Base-by-base conservation (phyloP, 1,284 basidiomycete species). In the Ceratobasidium sp. region DNA sequence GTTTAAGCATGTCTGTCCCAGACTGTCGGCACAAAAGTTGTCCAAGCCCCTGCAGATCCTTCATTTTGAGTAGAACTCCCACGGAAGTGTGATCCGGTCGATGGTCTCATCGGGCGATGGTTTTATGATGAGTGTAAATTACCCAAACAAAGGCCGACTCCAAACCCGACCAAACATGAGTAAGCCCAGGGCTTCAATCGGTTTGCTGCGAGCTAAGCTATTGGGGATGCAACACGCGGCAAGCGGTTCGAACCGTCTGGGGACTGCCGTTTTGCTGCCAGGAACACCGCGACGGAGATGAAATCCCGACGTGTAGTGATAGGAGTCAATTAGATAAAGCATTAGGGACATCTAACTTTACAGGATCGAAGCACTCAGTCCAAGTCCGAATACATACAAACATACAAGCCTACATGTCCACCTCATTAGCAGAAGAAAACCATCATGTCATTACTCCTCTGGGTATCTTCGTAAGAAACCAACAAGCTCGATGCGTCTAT, bases 121-220 rank as follows among this genome's bases (percentile, higher is more conserved):
- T 11, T 7, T 33, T 14, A n/a, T n/a, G 19, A 42, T 42, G 33
- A 21, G n/a, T n/a, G n/a, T n/a, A n/a, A 25, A 14, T 13, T 6
- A 30, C 9, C 41, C 47, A 62, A 62, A 62, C 59, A 62, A 62
- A 62, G 30, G n/a, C 59, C 59, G 59, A 62, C 33, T 36, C 25
- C 39, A 27, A 47, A 33, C 29, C 47, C 23, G 30, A 16, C 57
- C 58, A 62, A 50, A 62, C 25, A 62, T 6, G 25, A 8, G 6
- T 21, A 50, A 36, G 33, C 33, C 33, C 19, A 16, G 42, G 42
- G 19, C 6, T 46, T 19, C 5, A 27, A 58, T 58, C 56, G 56
- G 56, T n/a, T n/a, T n/a, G n/a, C n/a, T n/a, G n/a, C n/a, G n/a
- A n/a, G n/a, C n/a, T n/a, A n/a, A n/a, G n/a, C n/a, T n/a, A n/a